phyloP scores from a whole-genome alignment of 352 stramenopile species.

The Pythium volutum region DNA sequence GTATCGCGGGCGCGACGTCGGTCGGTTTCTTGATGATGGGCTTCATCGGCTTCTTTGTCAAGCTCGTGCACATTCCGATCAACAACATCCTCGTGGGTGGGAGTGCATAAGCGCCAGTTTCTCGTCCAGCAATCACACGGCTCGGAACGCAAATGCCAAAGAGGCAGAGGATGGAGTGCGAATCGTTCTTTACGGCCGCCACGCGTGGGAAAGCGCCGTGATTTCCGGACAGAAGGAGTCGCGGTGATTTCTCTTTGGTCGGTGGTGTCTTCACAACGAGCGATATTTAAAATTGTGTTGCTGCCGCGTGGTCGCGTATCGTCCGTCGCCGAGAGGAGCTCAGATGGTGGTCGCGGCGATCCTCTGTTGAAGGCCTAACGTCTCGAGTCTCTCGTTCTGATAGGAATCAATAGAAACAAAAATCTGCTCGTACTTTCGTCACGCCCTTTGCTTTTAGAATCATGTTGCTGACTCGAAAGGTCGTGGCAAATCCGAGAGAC shows the following conservation, averaged over 20 bases:
- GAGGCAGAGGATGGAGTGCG: not conserved
- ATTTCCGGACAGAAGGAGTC: constrained; percentile 2
- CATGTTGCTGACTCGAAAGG: not conserved
- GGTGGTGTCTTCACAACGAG: not conserved
- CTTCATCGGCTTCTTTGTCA: constrained; percentile 99
- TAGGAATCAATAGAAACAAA: constrained; percentile 20
- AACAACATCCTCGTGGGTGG: constrained; percentile 99
- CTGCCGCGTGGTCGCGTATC: not conserved
- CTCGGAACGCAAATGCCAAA: too few relatives aligned
- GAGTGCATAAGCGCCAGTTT: constrained; percentile 47
- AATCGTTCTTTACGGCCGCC: not conserved
- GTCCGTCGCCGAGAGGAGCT: too few relatives aligned
- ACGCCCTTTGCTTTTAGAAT: not conserved
- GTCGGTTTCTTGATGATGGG: constrained; percentile 99
- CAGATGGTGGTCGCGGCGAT: not conserved
- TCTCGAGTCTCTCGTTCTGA: constrained; percentile 5
- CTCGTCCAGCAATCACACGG: not conserved
- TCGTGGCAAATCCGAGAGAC: not conserved
- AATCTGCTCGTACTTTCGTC: constrained; percentile 12
- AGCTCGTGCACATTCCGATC: constrained; percentile 99
- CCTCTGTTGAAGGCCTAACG: not conserved
- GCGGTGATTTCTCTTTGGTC: not conserved
- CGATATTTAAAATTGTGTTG: constrained; percentile 25
- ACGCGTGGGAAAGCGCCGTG: not conserved
- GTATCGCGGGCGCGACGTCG: constrained; percentile 93